Evolutionary conservation across 805 yeast genomes (phyloP).

Genomic region (Candida nitratophila): DNA sequence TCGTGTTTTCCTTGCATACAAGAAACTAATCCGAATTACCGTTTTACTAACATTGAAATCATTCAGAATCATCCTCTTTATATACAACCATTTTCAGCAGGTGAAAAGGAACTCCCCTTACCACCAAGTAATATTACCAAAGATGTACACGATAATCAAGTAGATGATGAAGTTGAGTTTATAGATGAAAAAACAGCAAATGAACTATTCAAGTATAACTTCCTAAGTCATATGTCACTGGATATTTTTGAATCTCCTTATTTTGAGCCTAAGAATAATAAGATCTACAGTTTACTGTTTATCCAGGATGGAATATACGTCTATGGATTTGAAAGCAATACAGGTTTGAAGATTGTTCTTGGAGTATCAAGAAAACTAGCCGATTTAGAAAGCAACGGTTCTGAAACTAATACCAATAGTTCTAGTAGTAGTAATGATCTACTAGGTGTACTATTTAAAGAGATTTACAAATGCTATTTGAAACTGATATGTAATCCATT

Average conservation of each 20-base stretch:
- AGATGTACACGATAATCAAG: not conserved
- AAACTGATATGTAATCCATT: conserved; percentile 60
- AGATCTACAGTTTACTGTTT: conserved; percentile 43
- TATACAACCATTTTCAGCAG: conserved; percentile 39
- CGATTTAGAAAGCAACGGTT: conserved; percentile 8
- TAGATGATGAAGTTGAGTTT: conserved; percentile 8
- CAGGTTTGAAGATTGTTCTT: conserved; percentile 58
- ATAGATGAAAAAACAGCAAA: conserved; percentile 29
- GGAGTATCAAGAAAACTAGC: conserved; percentile 38
- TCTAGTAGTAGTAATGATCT: conserved; percentile 3
- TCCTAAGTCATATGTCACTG: conserved; percentile 68
- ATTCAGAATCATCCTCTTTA: conserved; percentile 47
- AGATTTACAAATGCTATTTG: conserved; percentile 48
- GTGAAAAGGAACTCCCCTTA: not conserved
- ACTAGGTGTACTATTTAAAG: conserved; percentile 26
- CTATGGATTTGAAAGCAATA: conserved; percentile 62
- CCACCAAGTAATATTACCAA: conserved; percentile 1
- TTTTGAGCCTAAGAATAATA: conserved; percentile 31
- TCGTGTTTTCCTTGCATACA: no score
- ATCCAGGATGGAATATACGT: conserved; percentile 62
- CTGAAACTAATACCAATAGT: no score
- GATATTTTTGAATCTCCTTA: conserved; percentile 56
- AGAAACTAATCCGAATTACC: no score
- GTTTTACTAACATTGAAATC: conserved; percentile 4
- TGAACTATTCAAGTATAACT: conserved; percentile 53